phyloP scores from a whole-genome alignment of 2,329 filamentous ascomycete genomes.

The Plectosphaerella plurivora region DNA sequence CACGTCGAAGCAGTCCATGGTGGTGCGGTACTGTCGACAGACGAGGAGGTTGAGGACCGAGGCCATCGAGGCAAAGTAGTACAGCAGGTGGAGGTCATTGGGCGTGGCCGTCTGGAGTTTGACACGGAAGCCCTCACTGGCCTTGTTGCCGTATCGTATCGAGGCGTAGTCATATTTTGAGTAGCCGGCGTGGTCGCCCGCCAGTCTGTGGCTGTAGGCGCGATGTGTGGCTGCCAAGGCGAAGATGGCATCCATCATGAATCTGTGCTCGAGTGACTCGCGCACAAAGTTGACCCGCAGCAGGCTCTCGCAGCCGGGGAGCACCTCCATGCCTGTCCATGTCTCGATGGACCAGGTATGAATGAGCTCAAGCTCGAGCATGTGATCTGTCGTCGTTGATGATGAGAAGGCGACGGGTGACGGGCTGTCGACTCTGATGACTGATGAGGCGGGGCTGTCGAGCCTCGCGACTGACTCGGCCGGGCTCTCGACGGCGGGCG shows the following conservation, averaged over 20 bases:
- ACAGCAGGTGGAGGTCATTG: slow-evolving; percentile 16
- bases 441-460: no score
- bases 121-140: slow-evolving; percentile 6
- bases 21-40: not conserved
- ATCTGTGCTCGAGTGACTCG: slow-evolving; percentile 28
- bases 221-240: slow-evolving; percentile 1
- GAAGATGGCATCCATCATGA: slow-evolving; percentile 30
- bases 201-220: not conserved
- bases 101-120: slow-evolving; percentile 17
- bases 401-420: slow-evolving; percentile 1
- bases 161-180: slow-evolving; percentile 1
- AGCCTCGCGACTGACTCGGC: no score
- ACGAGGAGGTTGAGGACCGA: slow-evolving; percentile 1
- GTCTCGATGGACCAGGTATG: slow-evolving; percentile 44
- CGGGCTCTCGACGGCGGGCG: no score
- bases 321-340: slow-evolving; percentile 29
- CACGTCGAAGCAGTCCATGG: slow-evolving; percentile 3
- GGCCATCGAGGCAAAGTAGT: slow-evolving; percentile 4
- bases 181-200: not conserved
- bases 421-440: not conserved
- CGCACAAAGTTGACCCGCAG: slow-evolving; percentile 25
- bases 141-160: slow-evolving; percentile 3
- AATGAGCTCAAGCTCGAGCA: slow-evolving; percentile 42
- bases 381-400: not conserved
- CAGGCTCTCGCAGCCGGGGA: slow-evolving; percentile 28